A percentile compares a stretch with the other conserved stretches of the same genome.
Evolutionary conservation across 2,329 filamentous ascomycete genomes (phyloP).

Genomic region (Pestalotiopsis fici): DNA sequence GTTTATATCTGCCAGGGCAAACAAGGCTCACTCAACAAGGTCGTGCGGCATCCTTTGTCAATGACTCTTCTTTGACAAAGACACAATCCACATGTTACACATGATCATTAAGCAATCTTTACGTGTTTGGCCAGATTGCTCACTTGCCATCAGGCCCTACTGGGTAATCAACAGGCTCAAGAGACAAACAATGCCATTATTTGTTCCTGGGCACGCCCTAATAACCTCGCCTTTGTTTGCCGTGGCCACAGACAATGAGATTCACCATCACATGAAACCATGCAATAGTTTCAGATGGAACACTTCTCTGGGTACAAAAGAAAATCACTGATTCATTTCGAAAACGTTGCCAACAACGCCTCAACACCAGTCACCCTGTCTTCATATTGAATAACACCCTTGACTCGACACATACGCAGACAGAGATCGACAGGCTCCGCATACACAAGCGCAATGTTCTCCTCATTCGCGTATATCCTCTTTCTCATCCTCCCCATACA

Average conservation of each 20-base stretch:
- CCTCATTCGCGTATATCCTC: no score
- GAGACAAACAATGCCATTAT: not conserved
- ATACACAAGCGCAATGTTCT: no score
- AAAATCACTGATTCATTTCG: not conserved
- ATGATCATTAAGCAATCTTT: not conserved
- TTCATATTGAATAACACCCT: no score
- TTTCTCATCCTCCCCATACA: no score
- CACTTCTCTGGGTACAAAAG: not conserved
- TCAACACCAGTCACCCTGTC: not conserved
- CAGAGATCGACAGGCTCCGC: no score
- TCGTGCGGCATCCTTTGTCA: not conserved
- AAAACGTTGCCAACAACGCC: not conserved
- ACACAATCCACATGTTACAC: not conserved
- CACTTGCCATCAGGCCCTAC: not conserved
- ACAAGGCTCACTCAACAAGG: not conserved
- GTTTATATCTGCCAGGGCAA: not conserved
- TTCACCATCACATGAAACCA: not conserved
- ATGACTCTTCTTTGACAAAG: not conserved
- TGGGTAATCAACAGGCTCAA: not conserved
- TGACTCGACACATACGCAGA: no score
- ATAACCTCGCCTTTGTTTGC: not conserved
- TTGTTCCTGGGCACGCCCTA: not conserved
- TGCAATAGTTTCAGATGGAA: not conserved
- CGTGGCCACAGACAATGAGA: not conserved
- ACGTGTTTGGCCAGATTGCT: not conserved